These are phyloP conservation scores for Takashimella koratensis DNA, from an alignment of 1,284 basidiomycete genomes.

Conservation along the genomic window DNA sequence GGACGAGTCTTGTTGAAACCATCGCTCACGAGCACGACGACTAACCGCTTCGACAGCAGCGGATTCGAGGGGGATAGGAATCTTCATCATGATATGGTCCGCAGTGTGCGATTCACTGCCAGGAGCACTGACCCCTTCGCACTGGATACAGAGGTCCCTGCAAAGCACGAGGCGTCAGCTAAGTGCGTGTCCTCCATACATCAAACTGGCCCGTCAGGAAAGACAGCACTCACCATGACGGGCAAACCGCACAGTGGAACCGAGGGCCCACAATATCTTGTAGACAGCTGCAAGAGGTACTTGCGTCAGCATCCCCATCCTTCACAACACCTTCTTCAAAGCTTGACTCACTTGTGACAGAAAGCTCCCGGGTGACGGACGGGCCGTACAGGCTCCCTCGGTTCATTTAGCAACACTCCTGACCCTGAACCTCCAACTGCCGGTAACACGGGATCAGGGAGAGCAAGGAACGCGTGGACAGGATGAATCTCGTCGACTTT, in stretches of 20 bases:
- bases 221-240: conserved; percentile 46
- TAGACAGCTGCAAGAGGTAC: conserved; percentile 64
- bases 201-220: too few species aligned
- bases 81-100: conserved; percentile 87
- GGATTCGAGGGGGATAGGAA: conserved; percentile 72
- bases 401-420: conserved; percentile 54
- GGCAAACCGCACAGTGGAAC: conserved; percentile 85
- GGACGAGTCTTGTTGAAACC: conserved; percentile 70
- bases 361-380: conserved; percentile 48
- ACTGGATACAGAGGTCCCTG: conserved; percentile 69
- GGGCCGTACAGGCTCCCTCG: background rate
- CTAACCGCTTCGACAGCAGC: conserved; percentile 70
- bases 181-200: too few species aligned
- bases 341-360: conserved; percentile 64
- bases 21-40: conserved; percentile 66
- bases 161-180: conserved; percentile 7
- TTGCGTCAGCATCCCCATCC: too few species aligned
- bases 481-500: conserved; percentile 83
- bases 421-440: conserved; percentile 50
- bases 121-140: conserved; percentile 67
- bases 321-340: too few species aligned
- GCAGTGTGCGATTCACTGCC: conserved; percentile 38
- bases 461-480: conserved; percentile 71
- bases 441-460: conserved; percentile 56
- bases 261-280: conserved; percentile 82